Conservation (phyloP, 441 rosid species). For the Erodium moschatum region DNA sequence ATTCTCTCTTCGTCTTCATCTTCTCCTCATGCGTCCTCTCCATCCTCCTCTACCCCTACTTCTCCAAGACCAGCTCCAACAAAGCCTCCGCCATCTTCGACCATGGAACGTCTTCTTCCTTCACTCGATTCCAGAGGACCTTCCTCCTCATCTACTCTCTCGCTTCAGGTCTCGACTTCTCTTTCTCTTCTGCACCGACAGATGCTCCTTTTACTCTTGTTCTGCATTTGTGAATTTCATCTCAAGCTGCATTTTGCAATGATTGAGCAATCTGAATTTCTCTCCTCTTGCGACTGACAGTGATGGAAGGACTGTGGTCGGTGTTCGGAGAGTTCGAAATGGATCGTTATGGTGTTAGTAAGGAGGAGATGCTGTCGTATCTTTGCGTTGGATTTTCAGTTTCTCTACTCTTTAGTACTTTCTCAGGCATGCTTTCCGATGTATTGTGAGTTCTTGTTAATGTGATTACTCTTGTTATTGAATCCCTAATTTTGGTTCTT, state of each 20-base stretch:
- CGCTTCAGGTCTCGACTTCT: constrained; percentile 46
- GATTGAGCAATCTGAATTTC: not conserved
- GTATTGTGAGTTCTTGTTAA: constrained; percentile 41
- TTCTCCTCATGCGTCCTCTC: constrained; percentile 52
- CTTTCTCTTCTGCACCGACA: not conserved
- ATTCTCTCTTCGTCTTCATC: constrained; percentile 43
- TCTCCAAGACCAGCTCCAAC: constrained; percentile 27
- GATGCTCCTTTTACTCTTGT: no score
- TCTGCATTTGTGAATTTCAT: no score
- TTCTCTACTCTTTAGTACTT: constrained; percentile 48
- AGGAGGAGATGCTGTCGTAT: constrained; percentile 43
- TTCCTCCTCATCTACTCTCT: constrained; percentile 58
- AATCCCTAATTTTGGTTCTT: not conserved
- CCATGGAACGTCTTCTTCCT: constrained; percentile 34
- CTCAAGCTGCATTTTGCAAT: not conserved
- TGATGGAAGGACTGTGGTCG: constrained; percentile 67
- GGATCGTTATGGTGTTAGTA: constrained; percentile 34
- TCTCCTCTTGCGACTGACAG: constrained; percentile 23
- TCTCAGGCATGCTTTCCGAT: constrained; percentile 66
- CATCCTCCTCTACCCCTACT: constrained; percentile 38
- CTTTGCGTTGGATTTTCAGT: constrained; percentile 52
- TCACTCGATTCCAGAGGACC: constrained; percentile 47
- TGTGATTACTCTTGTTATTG: not conserved
- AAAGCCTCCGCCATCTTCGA: constrained; percentile 39
- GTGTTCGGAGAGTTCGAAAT: constrained; percentile 77